Evolutionary conservation across 2,329 filamentous ascomycete species (phyloP).

Genomic region (Diaporthe batatas): DNA sequence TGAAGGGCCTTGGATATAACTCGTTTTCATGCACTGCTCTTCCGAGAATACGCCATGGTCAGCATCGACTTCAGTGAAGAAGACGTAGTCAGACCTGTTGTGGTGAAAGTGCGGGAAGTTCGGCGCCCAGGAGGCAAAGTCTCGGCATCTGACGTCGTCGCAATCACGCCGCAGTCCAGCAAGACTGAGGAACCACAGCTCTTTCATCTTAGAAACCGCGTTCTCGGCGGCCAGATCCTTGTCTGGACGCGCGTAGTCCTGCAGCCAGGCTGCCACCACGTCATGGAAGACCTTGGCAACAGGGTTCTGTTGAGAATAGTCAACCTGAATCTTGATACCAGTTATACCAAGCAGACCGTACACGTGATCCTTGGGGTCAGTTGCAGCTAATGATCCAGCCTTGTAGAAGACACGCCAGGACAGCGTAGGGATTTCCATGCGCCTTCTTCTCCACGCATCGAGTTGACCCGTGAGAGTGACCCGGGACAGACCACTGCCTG

Average conservation of each 20-base stretch:
- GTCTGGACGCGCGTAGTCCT: background rate
- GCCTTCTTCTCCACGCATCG: background rate
- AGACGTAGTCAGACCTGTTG: background rate
- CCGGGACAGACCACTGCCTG: background rate
- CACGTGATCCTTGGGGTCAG: constrained; percentile 11
- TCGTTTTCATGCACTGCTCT: background rate
- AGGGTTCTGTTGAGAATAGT: constrained; percentile 11
- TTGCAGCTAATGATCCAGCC: background rate
- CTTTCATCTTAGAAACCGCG: background rate
- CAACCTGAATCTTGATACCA: background rate
- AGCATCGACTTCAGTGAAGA: background rate
- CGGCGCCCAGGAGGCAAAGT: constrained; percentile 1
- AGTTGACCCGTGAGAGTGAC: background rate
- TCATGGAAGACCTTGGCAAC: constrained; percentile 17
- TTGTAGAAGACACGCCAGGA: background rate
- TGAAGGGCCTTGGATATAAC: background rate
- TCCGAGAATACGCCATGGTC: constrained; percentile 11
- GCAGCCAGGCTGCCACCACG: constrained; percentile 9
- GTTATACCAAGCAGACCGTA: constrained; percentile 6
- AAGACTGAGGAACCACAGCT: constrained; percentile 4
- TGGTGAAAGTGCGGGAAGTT: constrained; percentile 12
- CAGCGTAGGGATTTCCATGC: background rate
- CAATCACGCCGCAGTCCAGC: background rate
- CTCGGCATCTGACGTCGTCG: background rate
- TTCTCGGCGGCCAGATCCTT: background rate